Evolutionary conservation across 331 rosid genomes (phyloP).

Genomic region (Malus hybrid): DNA sequence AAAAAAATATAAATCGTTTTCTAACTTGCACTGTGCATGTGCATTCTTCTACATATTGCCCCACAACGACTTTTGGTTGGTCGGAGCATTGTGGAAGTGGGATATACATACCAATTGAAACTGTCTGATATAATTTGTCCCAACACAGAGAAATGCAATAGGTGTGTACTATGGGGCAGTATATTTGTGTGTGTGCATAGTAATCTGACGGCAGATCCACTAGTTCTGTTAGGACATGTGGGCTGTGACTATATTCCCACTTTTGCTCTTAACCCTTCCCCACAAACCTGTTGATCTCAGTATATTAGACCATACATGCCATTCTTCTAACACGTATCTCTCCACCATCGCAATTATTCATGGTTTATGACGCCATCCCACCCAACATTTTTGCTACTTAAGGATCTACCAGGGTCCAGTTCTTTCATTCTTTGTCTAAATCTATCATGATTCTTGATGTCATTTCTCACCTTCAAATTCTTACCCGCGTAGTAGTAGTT

Average conservation of each 20-base stretch:
- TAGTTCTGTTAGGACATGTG: slow-evolving; percentile 4
- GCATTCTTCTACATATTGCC: too few species aligned
- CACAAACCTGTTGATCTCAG: background rate
- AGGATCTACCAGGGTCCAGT: background rate
- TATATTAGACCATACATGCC: background rate
- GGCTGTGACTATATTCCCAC: slow-evolving; percentile 34
- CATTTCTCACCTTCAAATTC: background rate
- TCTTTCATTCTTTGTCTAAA: background rate
- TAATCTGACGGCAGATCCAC: background rate
- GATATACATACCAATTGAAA: background rate
- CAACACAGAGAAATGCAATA: background rate
- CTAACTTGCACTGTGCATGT: too few species aligned
- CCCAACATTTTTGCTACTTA: background rate
- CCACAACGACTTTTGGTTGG: background rate
- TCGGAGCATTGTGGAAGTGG: background rate
- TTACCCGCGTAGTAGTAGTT: background rate
- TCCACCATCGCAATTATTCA: slow-evolving; percentile 20
- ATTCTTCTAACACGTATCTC: background rate
- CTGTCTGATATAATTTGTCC: background rate
- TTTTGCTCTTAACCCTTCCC: background rate
- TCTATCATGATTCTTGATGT: background rate
- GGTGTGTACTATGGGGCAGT: background rate
- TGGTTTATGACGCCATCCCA: slow-evolving; percentile 14
- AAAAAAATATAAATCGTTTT: too few species aligned
- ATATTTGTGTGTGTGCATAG: background rate